phyloP scores from a whole-genome alignment of 2,329 filamentous ascomycete genomes.

The Aspergillus aculeatus region DNA sequence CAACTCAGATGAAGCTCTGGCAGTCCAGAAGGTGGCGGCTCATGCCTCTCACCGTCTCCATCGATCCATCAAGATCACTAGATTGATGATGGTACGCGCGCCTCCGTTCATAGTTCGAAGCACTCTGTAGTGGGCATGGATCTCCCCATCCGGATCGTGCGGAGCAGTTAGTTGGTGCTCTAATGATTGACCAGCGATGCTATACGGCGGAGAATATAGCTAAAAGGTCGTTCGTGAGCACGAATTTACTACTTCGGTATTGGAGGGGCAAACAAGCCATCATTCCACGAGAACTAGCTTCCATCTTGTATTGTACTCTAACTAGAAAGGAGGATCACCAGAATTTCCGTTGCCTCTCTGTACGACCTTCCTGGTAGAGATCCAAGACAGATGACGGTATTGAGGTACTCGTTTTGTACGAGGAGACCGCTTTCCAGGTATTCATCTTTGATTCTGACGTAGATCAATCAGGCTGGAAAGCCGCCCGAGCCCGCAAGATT shows the following conservation, averaged over 20 bases:
- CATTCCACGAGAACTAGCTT: not conserved
- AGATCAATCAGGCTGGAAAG: constrained; percentile 5
- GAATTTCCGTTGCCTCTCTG: not conserved
- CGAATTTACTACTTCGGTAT: not conserved
- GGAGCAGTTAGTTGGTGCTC: not conserved
- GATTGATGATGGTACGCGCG: not conserved
- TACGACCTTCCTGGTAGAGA: not conserved
- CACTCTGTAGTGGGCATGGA: not conserved
- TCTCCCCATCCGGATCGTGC: constrained; percentile 2
- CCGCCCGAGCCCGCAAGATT: not conserved
- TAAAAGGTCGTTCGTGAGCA: not conserved
- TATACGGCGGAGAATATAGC: not conserved
- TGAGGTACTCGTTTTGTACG: not conserved
- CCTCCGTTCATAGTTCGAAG: not conserved
- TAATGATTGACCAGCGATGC: not conserved
- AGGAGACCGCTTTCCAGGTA: not conserved
- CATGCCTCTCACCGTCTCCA: constrained; percentile 7
- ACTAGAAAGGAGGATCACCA: not conserved
- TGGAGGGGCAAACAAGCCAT: not conserved
- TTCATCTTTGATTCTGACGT: not conserved
- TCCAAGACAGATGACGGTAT: not conserved
- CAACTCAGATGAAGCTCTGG: not conserved
- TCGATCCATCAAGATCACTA: not conserved
- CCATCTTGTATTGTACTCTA: not conserved
- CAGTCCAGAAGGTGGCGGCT: not conserved